A percentile compares a stretch with the other conserved stretches of the same genome.
phyloP scores from a whole-genome alignment of 2,329 filamentous ascomycete genomes.

The Chalara sp. region DNA sequence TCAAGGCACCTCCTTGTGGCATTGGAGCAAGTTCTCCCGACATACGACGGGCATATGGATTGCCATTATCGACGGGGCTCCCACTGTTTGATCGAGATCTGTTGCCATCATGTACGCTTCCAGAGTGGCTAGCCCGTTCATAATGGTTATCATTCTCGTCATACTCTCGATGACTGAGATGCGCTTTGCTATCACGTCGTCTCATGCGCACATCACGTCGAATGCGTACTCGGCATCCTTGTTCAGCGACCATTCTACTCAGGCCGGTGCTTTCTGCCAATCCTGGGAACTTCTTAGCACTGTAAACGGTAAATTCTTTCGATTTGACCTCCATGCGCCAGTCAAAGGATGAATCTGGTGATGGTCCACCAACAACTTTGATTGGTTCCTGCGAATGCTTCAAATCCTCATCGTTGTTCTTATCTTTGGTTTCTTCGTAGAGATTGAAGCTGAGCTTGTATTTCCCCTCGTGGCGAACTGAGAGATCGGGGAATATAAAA shows the following conservation, averaged over 20 bases:
- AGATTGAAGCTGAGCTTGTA: slow-evolving; percentile 90
- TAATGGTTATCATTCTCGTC: slow-evolving; percentile 52
- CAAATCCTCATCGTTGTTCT: slow-evolving; percentile 62
- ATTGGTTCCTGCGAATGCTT: slow-evolving; percentile 30
- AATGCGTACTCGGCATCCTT: slow-evolving; percentile 94
- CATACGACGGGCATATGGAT: slow-evolving; percentile 35
- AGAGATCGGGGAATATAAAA: slow-evolving; percentile 96
- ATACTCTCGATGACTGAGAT: slow-evolving; percentile 38
- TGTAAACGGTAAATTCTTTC: slow-evolving; percentile 78
- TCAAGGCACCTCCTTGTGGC: slow-evolving; percentile 13
- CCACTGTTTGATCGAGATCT: slow-evolving; percentile 16
- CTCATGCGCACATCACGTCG: slow-evolving; percentile 90
- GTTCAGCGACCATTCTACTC: slow-evolving; percentile 88
- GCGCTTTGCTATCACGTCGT: slow-evolving; percentile 66
- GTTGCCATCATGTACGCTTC: slow-evolving; percentile 7
- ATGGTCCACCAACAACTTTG: slow-evolving; percentile 33
- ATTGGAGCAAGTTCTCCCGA: slow-evolving; percentile 33
- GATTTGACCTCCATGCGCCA: slow-evolving; percentile 90
- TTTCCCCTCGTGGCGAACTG: slow-evolving; percentile 88
- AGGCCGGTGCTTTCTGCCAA: slow-evolving; percentile 82
- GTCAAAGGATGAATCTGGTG: slow-evolving; percentile 50
- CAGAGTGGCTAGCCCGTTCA: slow-evolving; percentile 27
- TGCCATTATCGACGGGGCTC: slow-evolving; percentile 10
- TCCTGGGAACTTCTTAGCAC: slow-evolving; percentile 97
- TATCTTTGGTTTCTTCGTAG: slow-evolving; percentile 87